Percentiles rank a stretch among this genome's conserved stretches.
phyloP scores from a whole-genome alignment of 306 rosid genomes.

The Vicia sativa region DNA sequence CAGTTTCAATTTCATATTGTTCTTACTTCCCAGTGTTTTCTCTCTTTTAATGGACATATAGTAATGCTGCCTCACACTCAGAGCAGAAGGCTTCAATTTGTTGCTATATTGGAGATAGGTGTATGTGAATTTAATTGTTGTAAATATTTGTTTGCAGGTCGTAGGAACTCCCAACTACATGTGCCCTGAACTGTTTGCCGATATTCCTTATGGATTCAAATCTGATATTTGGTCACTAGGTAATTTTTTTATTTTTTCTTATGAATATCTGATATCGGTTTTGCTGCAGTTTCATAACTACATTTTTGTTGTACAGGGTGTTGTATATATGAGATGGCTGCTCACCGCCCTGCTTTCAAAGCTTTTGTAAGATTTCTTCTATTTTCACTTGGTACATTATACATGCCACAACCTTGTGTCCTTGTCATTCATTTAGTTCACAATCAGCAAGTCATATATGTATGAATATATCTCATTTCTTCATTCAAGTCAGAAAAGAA shows the following conservation, averaged over 20 bases:
- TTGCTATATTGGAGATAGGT: slow-evolving; percentile 1
- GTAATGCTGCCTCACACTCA: no score
- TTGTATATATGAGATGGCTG: slow-evolving; percentile 97
- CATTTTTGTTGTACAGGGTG: slow-evolving; percentile 64
- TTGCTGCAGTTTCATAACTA: slow-evolving; percentile 41
- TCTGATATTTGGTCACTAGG: slow-evolving; percentile 98
- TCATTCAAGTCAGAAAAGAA: slow-evolving; percentile 15
- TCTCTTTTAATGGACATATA: no score
- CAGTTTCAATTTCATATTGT: no score
- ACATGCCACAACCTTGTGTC: slow-evolving; percentile 9
- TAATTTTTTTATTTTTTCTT: slow-evolving; percentile 33
- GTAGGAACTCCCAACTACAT: slow-evolving; percentile 98
- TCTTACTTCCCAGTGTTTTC: no score
- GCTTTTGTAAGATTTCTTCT: slow-evolving; percentile 79
- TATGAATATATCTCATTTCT: slow-evolving; percentile 24
- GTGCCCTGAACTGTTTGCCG: slow-evolving; percentile 98
- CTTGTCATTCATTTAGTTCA: slow-evolving; percentile 19
- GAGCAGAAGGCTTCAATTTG: no score
- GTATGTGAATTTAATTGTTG: slow-evolving; percentile 8
- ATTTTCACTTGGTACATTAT: slow-evolving; percentile 33
- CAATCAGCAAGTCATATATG: slow-evolving; percentile 3
- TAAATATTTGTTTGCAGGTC: slow-evolving; percentile 53
- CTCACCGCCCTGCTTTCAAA: slow-evolving; percentile 93
- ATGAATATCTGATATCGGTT: slow-evolving; percentile 27
- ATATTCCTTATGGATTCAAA: slow-evolving; percentile 97